Evolutionary conservation across 2,329 filamentous ascomycete species (phyloP), one percentile per base, ranked within the genome.

Genomic region (Ophiostoma tasmaniense): DNA sequence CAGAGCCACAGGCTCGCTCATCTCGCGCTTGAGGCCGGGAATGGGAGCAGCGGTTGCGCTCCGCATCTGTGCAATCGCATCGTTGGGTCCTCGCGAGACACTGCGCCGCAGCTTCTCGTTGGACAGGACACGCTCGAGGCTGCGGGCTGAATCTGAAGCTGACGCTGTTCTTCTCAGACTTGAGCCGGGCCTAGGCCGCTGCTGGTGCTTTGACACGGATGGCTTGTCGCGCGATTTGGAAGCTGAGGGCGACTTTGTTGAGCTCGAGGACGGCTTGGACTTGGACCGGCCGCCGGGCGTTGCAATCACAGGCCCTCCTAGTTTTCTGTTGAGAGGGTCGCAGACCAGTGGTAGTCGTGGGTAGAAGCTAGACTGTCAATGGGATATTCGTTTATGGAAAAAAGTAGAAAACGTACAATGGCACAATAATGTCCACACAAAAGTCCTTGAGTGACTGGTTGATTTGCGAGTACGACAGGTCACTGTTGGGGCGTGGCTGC

Each of bases 361-460:
- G 42, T 89, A 88, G 76, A 92, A 95, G 78, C 66, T 67, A 30
- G 20, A 85, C 73, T 85, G 80, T 64, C n/a, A 10, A 7, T 17
- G 5, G 17, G 25, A 1, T 5, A 25, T 61, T 28, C 62, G 17
- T 33, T 25, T 37, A 66, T 7, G 50, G 22, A 64, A 62, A 37
- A 22, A 4, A 3, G n/a, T n/a, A 28, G 11, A 10, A 6, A 42
- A 78, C 87, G 82, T 80, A 89, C 86, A 94, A 94, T 42, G 91
- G 91, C 62, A 92, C 81, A 73, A 95, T 87, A 55, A 95, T 89
- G 75, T 95, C 91, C 20, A 91, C 82, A 75, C 90, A 94, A 75
- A 94, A 95, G 75, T 90, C 89, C 72, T 85, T 87, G 7, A 93
- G 89, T 86, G 74, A 93, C 90, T 81, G 80, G 69, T 78, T 72